Base-by-base conservation (phyloP, 768 basidiomycete species). In the Serendipita sp. region DNA sequence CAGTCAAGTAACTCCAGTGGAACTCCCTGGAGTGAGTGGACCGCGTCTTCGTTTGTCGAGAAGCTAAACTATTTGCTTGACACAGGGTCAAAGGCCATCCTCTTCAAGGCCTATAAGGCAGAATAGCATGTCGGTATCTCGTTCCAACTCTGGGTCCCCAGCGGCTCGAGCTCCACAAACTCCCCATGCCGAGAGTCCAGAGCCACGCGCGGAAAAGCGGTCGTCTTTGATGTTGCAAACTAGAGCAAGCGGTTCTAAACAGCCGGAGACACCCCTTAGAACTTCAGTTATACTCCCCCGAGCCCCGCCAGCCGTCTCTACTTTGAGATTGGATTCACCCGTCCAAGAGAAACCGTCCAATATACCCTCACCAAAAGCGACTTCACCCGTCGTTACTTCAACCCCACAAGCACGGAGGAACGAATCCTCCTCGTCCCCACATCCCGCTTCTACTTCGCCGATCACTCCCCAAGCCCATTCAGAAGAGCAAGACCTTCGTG, bases 401-500 rank as follows among this genome's bases (percentile, higher is more conserved):
- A 18, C 48, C 48, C 8, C 48, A 50, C 18, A 50, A 50, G n/a
- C 8, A 8, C 18, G n/a, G n/a, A 1, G 6, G 48, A 5, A 50
- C 13, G 40, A 40, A 5, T 31, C 48, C 48, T n/a, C 48, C n/a
- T 18, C 29, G 48, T 31, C 40, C 13, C 40, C 40, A 6, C 40
- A 40, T 40, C 40, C 40, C 5, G 40, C 40, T 40, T 52, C 58
- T 62, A 8, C 10, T 33, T 62, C 31, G 58, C 29, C 37, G 11
- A 34, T 58, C 27, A 44, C 48, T 31, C 48, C n/a, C 29, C 6
- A 50, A 5, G 48, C 40, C 13, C 40, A 33, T 34, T 64, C 79
- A 62, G 85, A 87, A 69, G 73, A 83, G 18, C 85, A 94, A 73
- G 91, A 94, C 72, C 76, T 93, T 60, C 83, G 85, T 45, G 86